Evolutionary conservation across 164 flowering plant genomes (phyloP).

Genomic region (Dillenia suffruticosa): DNA sequence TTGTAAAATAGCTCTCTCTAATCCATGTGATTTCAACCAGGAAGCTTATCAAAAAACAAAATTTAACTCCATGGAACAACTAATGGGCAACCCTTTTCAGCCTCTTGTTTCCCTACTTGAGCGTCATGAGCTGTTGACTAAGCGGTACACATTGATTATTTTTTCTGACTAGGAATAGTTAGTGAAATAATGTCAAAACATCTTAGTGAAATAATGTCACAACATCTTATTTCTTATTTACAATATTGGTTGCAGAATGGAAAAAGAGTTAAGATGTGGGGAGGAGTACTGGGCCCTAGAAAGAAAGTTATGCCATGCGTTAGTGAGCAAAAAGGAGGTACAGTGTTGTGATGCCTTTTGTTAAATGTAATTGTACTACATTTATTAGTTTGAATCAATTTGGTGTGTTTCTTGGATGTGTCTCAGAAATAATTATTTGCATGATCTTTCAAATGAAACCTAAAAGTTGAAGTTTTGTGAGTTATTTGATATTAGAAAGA

Average conservation of each 20-base stretch:
- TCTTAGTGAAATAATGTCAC: too few relatives aligned
- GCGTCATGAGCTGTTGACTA: constrained; percentile 52
- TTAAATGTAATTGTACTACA: not conserved
- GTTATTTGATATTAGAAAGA: too few relatives aligned
- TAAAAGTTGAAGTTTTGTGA: too few relatives aligned
- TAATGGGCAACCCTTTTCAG: constrained; percentile 49
- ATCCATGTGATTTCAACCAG: constrained; percentile 22
- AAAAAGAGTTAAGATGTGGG: constrained; percentile 62
- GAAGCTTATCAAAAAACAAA: constrained; percentile 14
- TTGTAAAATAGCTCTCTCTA: constrained; percentile 1
- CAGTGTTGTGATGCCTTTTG: not conserved
- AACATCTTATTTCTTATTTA: constrained; percentile 1
- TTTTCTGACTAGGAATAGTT: too few relatives aligned
- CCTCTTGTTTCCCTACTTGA: constrained; percentile 54
- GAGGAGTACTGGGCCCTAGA: constrained; percentile 89
- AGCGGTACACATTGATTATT: constrained; percentile 31
- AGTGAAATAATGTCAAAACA: too few relatives aligned
- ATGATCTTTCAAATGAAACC: too few relatives aligned
- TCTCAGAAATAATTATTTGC: too few relatives aligned
- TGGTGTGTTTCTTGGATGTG: too few relatives aligned
- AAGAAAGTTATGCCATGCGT: constrained; percentile 71
- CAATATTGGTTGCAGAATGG: constrained; percentile 38
- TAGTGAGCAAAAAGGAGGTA: constrained; percentile 49
- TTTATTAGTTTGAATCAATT: too few relatives aligned
- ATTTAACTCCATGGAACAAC: constrained; percentile 13